Percentiles rank a stretch among this genome's conserved stretches.
Evolutionary conservation across 768 basidiomycete species (phyloP).

Genomic region (Royoungia palumana): DNA sequence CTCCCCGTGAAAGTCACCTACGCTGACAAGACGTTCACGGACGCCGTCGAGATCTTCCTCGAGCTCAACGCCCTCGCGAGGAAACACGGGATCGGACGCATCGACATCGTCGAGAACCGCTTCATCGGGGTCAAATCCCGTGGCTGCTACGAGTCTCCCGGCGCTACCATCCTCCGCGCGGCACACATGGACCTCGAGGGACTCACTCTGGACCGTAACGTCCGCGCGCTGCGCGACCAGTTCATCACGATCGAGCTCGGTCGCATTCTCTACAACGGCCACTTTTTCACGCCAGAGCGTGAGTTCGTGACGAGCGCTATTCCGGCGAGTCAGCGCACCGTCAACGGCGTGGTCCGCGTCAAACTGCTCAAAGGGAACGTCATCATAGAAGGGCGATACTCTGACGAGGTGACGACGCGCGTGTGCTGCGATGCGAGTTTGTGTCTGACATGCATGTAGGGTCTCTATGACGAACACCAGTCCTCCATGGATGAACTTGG

Average conservation of each 20-base stretch:
- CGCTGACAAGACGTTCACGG: conserved; percentile 70
- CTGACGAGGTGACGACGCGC: conserved; percentile 58
- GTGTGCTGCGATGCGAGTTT: too few relatives aligned
- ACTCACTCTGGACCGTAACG: conserved; percentile 95
- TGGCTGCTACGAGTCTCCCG: conserved; percentile 99
- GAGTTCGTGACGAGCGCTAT: conserved; percentile 91
- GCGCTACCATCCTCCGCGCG: conserved; percentile 90
- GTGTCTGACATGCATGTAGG: conserved; percentile 32
- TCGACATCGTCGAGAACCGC: conserved; percentile 99
- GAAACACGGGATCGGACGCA: conserved; percentile 93
- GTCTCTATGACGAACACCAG: conserved; percentile 92
- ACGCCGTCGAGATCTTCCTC: conserved; percentile 91
- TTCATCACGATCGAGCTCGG: conserved; percentile 90
- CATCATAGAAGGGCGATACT: conserved; percentile 86
- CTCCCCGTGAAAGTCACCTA: conserved; percentile 77
- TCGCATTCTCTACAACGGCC: conserved; percentile 94
- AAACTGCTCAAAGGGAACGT: conserved; percentile 97
- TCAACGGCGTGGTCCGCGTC: conserved; percentile 88
- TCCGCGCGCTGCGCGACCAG: conserved; percentile 90
- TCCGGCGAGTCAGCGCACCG: conserved; percentile 92
- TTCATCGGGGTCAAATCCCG: conserved; percentile 99
- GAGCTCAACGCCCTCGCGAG: conserved; percentile 87
- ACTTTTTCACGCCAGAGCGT: conserved; percentile 99
- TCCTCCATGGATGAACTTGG: conserved; percentile 99
- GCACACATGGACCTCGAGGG: conserved; percentile 98